Conservation (phyloP, 257 asterid genomes). For the Rhazya stricta region DNA sequence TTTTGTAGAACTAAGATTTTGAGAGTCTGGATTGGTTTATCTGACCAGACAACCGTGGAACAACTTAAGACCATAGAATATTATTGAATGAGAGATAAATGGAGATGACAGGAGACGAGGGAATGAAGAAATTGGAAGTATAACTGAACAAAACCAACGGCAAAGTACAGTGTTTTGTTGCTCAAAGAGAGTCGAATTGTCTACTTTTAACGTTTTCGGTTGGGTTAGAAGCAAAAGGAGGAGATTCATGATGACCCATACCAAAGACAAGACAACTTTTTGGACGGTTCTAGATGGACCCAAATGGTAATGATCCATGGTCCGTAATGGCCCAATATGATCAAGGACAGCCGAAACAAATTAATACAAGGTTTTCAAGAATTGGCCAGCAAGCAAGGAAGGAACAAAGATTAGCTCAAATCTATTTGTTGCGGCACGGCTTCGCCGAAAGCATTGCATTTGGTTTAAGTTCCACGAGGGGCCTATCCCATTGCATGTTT, state of each 20-base stretch:
- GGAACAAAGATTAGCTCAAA: neutral
- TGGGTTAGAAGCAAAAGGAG: neutral
- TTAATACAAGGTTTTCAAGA: neutral
- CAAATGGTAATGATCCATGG: slow-evolving; percentile 9
- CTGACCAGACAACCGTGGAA: neutral
- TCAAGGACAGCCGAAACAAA: slow-evolving; percentile 2
- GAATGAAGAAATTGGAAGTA: neutral
- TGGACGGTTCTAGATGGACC: slow-evolving; percentile 28
- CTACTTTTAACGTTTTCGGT: neutral
- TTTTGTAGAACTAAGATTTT: slow-evolving; percentile 6
- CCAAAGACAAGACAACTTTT: slow-evolving; percentile 4
- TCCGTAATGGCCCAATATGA: slow-evolving; percentile 32
- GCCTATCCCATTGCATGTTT: neutral
- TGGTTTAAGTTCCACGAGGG: neutral
- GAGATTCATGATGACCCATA: neutral
- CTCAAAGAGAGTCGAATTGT: neutral
- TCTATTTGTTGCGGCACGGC: slow-evolving; percentile 43
- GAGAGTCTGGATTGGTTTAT: neutral
- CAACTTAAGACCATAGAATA: neutral
- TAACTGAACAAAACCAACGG: neutral
- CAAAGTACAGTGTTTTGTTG: neutral
- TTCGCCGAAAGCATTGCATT: slow-evolving; percentile 20
- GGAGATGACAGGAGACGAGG: neutral
- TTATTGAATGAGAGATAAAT: neutral
- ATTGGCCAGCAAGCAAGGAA: slow-evolving; percentile 4